Percentiles rank a stretch among this genome's conserved stretches.
phyloP scores from a whole-genome alignment of 768 basidiomycete species.

The Gelatoporia subvermispora region DNA sequence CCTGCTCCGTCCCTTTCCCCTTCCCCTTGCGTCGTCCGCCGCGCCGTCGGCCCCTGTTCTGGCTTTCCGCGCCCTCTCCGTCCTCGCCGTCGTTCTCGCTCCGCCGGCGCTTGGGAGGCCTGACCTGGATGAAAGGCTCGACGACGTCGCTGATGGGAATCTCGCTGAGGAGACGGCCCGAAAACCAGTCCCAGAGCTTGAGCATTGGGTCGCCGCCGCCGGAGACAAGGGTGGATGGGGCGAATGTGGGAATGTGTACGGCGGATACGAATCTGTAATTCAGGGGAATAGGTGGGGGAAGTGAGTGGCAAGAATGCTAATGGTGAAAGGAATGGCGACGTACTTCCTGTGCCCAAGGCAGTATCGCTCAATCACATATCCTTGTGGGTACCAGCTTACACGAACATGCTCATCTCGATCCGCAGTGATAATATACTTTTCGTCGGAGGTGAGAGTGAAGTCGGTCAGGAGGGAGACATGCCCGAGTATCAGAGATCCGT shows the following conservation, averaged over 20 bases:
- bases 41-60: slow-evolving; percentile 14
- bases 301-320: no score
- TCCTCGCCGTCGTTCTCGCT: slow-evolving; percentile 22
- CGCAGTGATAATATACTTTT: slow-evolving; percentile 76
- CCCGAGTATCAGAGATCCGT: slow-evolving; percentile 71
- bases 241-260: slow-evolving; percentile 56
- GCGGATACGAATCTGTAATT: slow-evolving; percentile 73
- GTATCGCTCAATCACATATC: slow-evolving; percentile 81
- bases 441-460: slow-evolving; percentile 63
- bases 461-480: slow-evolving; percentile 84
- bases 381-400: slow-evolving; percentile 84
- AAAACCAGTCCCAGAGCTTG: slow-evolving; percentile 78
- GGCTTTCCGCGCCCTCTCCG: slow-evolving; percentile 17
- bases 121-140: slow-evolving; percentile 34
- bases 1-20: slow-evolving; percentile 15
- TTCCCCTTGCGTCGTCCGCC: slow-evolving; percentile 14
- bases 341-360: slow-evolving; percentile 84
- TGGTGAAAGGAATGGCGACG: slow-evolving; percentile 18
- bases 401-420: slow-evolving; percentile 96
- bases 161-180: slow-evolving; percentile 48
- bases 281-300: background rate
- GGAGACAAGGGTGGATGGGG: slow-evolving; percentile 56
- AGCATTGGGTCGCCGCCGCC: slow-evolving; percentile 83
- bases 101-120: slow-evolving; percentile 26
- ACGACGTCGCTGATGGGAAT: slow-evolving; percentile 42